Base-by-base conservation (phyloP, 768 basidiomycete species). In the Boletellus emodensis region DNA sequence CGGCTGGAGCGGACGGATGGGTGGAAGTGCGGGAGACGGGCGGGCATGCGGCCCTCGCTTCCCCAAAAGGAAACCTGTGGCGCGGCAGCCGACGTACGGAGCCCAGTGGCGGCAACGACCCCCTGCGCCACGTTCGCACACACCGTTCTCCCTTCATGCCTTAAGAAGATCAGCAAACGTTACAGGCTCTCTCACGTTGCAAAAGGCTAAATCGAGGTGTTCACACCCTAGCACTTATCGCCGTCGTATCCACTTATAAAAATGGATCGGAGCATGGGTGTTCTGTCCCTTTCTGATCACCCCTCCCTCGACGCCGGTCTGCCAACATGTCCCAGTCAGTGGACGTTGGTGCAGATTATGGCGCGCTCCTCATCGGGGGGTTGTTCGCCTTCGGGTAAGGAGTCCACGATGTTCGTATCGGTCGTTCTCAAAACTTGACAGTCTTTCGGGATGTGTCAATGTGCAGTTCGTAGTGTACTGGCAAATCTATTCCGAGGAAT, bases 401-500 rank as follows among this genome's bases (percentile, higher is more conserved):
- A 20, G 39, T 1, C 15, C n/a, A 33, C 13, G n/a, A 8, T 17
- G 1, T 11, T 40, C 13, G 8, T 14, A 17, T 37, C 35, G 13
- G 50, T 51, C 39, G 14, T 18, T 40, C 12, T 26, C 13, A 12
- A 41, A 32, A 32, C 20, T 35, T 32, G n/a, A n/a, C 44, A 63
- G 64, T 35, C 54, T 64, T 33, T 64, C 62, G 3, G 62, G 62
- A 49, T 65, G 64, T 26, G 49, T 63, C 34, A 58, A 45, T 24
- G 54, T 65, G 55, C 62, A 64, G 52, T 63, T 58, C 35, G 30
- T 63, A 15, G 36, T 63, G 39, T 65, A 63, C 38, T 65, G 41
- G 55, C 58, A 62, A 24, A 6, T 34, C 20, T 55, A 58, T 36
- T 22, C 61, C 3, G 13, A 11, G 4, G 62, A 64, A 13, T 35